Evolutionary conservation across 768 basidiomycete species (phyloP).

Genomic region (Goffeauzyma gilvescens): DNA sequence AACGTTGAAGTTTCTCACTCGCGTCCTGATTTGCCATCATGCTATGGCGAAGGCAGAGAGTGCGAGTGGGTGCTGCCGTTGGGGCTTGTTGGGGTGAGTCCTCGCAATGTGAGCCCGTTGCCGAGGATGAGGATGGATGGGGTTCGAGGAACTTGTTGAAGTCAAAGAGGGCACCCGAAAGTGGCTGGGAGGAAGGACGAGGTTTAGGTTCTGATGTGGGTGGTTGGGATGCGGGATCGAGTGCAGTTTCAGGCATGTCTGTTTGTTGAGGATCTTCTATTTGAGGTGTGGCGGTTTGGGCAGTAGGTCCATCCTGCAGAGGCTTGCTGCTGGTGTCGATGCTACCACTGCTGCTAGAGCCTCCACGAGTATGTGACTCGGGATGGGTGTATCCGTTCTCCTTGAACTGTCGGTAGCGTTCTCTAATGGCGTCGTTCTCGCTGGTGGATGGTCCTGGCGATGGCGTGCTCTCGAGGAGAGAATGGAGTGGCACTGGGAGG

Average conservation of each 20-base stretch:
- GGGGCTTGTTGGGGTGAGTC: background rate
- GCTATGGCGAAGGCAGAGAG: conserved; percentile 81
- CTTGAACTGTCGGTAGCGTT: no score
- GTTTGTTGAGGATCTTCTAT: background rate
- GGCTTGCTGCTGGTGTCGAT: background rate
- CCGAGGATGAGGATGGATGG: background rate
- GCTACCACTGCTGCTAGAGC: background rate
- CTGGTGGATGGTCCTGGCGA: no score
- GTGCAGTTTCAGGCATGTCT: conserved; percentile 1
- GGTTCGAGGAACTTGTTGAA: background rate
- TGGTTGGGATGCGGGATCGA: background rate
- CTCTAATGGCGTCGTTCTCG: no score
- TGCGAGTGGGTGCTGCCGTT: conserved; percentile 33
- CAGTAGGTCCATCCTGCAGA: no score
- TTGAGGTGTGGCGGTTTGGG: no score
- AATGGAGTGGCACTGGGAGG: no score
- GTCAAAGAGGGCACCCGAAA: background rate
- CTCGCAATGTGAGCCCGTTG: background rate
- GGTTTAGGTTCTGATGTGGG: background rate
- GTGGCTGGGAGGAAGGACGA: background rate
- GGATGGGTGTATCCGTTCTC: no score
- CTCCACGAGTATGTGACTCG: no score
- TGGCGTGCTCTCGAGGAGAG: no score
- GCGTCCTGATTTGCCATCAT: conserved; percentile 93
- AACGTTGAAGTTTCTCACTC: conserved; percentile 78